phyloP scores from a whole-genome alignment of 73 alveolate species.

The Uronychia binucleata region DNA sequence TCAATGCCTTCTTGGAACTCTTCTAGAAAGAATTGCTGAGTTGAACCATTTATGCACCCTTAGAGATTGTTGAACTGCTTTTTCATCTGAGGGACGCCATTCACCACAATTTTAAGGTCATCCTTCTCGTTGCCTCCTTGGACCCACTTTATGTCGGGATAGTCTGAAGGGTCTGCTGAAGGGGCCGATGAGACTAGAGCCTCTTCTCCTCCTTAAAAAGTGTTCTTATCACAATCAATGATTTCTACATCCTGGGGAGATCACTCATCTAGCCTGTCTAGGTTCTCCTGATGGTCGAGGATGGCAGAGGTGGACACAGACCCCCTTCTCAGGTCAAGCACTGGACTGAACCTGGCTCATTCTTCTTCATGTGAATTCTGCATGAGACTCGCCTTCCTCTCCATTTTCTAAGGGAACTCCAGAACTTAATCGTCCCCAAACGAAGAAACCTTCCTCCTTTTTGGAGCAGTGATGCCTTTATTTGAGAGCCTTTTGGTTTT shows the following conservation, averaged over 20 bases:
- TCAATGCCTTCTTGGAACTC: not conserved
- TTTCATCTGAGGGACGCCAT: not conserved
- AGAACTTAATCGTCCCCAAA: no score
- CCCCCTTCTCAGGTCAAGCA: not conserved
- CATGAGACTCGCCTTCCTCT: no score
- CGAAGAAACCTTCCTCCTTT: no score
- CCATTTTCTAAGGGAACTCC: no score
- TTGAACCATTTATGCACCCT: not conserved
- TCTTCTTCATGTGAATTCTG: no score
- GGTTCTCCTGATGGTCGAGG: not conserved
- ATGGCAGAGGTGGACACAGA: not conserved
- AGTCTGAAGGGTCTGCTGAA: not conserved
- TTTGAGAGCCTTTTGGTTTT: no score
- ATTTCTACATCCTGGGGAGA: not conserved
- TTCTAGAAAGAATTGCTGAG: not conserved
- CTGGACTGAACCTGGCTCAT: no score
- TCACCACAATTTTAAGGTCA: not conserved
- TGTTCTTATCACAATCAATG: not conserved
- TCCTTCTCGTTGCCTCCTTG: not conserved
- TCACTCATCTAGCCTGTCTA: not conserved
- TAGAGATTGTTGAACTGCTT: no score
- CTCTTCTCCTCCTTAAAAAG: not conserved
- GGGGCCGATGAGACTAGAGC: not conserved
- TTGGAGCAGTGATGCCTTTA: no score
- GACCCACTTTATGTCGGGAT: not conserved